Conservation (phyloP, 2,329 filamentous ascomycete species). For the Epicoccum nigrum region DNA sequence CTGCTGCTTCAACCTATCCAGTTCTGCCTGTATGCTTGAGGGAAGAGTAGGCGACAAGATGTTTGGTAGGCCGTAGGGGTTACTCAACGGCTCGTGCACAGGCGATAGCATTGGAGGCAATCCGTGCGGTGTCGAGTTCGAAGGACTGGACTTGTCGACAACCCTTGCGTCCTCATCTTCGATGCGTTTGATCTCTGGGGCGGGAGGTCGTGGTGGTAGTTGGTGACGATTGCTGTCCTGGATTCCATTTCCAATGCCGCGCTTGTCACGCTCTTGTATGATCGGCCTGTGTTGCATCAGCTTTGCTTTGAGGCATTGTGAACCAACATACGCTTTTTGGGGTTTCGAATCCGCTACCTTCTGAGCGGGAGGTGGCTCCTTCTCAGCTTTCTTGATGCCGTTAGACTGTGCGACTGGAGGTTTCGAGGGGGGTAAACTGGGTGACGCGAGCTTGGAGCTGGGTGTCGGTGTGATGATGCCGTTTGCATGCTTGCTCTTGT, state of each 20-base stretch:
- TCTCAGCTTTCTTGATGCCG: constrained; percentile 32
- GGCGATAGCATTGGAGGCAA: constrained; percentile 47
- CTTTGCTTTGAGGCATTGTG: not conserved
- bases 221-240: constrained; percentile 18
- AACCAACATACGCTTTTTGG: constrained; percentile 28
- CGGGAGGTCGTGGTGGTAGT: constrained; percentile 21
- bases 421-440: constrained; percentile 33
- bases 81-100: constrained; percentile 51
- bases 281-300: constrained; percentile 32
- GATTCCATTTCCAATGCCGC: constrained; percentile 24
- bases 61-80: constrained; percentile 54
- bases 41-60: constrained; percentile 65
- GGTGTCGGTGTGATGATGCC: constrained; percentile 37
- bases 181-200: constrained; percentile 39
- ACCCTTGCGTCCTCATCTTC: constrained; percentile 48
- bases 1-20: constrained; percentile 52
- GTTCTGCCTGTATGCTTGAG: constrained; percentile 60
- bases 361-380: constrained; percentile 17
- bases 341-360: constrained; percentile 24
- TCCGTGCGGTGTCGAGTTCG: constrained; percentile 45
- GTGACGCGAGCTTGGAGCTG: constrained; percentile 40
- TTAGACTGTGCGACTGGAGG: constrained; percentile 29
- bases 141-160: constrained; percentile 34
- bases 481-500: constrained; percentile 61
- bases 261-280: constrained; percentile 21